Conservation (phyloP, 306 rosid genomes). For the Spatholobus suberectus region DNA sequence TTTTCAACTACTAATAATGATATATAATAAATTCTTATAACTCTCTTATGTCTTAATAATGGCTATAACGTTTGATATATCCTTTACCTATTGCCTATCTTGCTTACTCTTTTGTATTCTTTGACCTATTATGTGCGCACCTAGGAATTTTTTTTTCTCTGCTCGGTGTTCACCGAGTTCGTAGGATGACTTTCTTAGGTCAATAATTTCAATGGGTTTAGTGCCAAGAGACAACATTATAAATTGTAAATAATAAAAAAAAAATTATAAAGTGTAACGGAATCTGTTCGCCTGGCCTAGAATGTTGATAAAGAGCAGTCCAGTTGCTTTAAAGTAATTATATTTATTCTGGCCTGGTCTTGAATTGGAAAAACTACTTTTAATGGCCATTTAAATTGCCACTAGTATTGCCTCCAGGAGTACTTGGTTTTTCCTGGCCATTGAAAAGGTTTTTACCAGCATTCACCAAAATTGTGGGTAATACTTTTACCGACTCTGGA, state of each 20-base stretch:
- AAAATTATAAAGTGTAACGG: background rate
- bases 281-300: background rate
- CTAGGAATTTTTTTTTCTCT: background rate
- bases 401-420: too few species aligned
- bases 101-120: background rate
- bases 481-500: too few species aligned
- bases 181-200: background rate
- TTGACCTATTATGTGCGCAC: background rate
- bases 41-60: background rate
- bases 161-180: slow-evolving; percentile 9
- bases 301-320: background rate
- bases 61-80: background rate
- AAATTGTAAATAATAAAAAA: too few species aligned
- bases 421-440: too few species aligned
- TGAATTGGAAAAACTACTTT: too few species aligned
- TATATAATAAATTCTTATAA: background rate
- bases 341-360: too few species aligned
- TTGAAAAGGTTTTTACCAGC: too few species aligned
- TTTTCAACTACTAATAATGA: slow-evolving; percentile 17
- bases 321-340: background rate
- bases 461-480: too few species aligned
- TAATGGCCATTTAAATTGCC: too few species aligned
- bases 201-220: slow-evolving; percentile 39
- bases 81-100: background rate
- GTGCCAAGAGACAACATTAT: slow-evolving; percentile 18